Evolutionary conservation across 257 asterid genomes (phyloP).

Genomic region (Lantana camara): DNA sequence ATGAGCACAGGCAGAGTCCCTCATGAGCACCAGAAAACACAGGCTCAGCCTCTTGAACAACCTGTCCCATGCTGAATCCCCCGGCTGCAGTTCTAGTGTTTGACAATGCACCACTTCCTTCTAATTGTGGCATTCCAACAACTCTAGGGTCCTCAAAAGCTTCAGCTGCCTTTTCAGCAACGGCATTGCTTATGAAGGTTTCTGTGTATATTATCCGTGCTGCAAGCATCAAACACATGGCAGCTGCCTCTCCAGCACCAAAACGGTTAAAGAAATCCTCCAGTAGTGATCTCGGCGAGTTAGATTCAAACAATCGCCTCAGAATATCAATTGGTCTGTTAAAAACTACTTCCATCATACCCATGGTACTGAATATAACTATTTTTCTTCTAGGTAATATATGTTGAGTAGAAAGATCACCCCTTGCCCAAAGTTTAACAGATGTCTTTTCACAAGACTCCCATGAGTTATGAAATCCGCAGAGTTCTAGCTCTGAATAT

Average conservation of each 20-base stretch:
- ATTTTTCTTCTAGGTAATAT: conserved; percentile 86
- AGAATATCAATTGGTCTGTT: conserved; percentile 90
- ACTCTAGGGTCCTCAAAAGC: conserved; percentile 96
- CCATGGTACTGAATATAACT: conserved; percentile 94
- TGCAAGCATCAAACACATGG: conserved; percentile 95
- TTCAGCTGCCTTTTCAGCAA: conserved; percentile 96
- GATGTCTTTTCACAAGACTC: conserved; percentile 74
- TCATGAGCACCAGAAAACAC: conserved; percentile 94
- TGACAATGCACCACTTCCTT: conserved; percentile 87
- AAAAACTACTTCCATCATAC: conserved; percentile 95
- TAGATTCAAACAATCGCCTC: conserved; percentile 79
- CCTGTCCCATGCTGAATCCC: conserved; percentile 99
- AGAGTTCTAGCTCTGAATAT: conserved; percentile 72
- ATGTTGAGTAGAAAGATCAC: conserved; percentile 91
- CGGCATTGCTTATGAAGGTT: conserved; percentile 64
- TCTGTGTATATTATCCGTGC: conserved; percentile 69
- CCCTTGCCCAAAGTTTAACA: conserved; percentile 82
- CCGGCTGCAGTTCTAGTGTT: conserved; percentile 84
- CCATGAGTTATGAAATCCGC: conserved; percentile 63
- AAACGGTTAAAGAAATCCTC: conserved; percentile 90
- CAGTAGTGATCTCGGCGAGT: conserved; percentile 73
- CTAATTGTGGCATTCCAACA: conserved; percentile 95
- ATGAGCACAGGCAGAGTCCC: conserved; percentile 89
- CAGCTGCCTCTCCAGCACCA: conserved; percentile 95
- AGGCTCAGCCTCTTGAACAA: conserved; percentile 97